Evolutionary conservation across 495 filamentous ascomycete genomes (phyloP), one percentile per base, ranked within the genome.

Genomic region (Lepidopterella palustris): DNA sequence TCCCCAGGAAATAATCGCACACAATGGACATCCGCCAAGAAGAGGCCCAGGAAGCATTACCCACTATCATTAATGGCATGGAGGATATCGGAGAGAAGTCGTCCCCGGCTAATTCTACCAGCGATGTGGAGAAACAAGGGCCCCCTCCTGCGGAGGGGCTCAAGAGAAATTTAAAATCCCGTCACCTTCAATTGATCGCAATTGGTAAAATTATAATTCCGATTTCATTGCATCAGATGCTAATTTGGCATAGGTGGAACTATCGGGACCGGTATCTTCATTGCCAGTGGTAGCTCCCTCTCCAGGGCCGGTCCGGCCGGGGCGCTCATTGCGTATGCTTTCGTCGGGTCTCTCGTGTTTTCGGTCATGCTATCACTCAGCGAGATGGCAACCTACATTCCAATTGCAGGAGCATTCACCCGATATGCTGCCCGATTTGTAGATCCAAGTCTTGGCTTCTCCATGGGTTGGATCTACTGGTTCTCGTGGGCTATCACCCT

Each of bases 101-200:
- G 24, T 35, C 50, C 11, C 15, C 42, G n/a, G n/a, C n/a, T 18
- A 52, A 47, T 18, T 60, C 64, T 9, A n/a, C 32, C 3, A 58
- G 40, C 29, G 64, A 67, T 51, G 21, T 63, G 3, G 64, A 67
- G 53, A 67, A 63, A 45, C 63, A 66, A 47, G 25, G 9, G 13
- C 13, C 49, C 15, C 39, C 21, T 0, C 20, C 31, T 25, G 5
- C 35, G 1, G 31, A 57, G 10, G 23, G 40, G 50, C 69, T 80
- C 15, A 66, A 71, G 32, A 67, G 77, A 31, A 72, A 73, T 45
- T 63, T 84, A 39, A 74, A 80, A 62, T 71, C 73, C 45, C 78
- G 85, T 27, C 86, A 89, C 64, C 81, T 88, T 78, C 85, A 88
- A 59, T 87, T 89, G 82, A 87, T 88, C 71, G 86, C 86, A 51